phyloP scores from a whole-genome alignment of 2,329 filamentous ascomycete species.

The Huntiella omanensis region DNA sequence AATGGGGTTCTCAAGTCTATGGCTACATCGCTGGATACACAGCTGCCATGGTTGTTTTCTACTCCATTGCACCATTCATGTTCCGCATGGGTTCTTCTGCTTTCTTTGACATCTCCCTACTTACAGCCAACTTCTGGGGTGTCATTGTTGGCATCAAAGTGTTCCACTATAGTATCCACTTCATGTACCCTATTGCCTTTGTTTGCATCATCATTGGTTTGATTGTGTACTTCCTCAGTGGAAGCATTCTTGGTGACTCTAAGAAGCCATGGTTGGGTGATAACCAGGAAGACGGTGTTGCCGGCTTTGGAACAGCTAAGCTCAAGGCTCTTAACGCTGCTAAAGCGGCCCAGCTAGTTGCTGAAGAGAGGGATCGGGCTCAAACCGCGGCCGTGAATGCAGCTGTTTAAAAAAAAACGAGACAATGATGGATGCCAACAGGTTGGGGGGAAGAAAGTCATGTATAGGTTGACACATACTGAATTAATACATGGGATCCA shows the following conservation, averaged over 20 bases:
- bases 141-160: slow-evolving; percentile 80
- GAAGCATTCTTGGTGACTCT: slow-evolving; percentile 65
- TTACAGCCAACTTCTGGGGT: slow-evolving; percentile 95
- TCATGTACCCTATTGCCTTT: slow-evolving; percentile 89
- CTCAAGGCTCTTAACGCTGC: slow-evolving; percentile 47
- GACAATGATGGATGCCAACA: neutral
- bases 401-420: neutral
- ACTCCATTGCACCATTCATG: slow-evolving; percentile 68
- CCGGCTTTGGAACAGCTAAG: slow-evolving; percentile 72
- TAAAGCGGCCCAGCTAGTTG: slow-evolving; percentile 7
- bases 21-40: slow-evolving; percentile 88
- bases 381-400: neutral
- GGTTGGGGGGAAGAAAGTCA: no score
- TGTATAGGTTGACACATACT: no score
- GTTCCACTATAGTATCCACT: slow-evolving; percentile 65
- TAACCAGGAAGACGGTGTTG: slow-evolving; percentile 64
- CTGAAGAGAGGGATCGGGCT: neutral
- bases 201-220: slow-evolving; percentile 77
- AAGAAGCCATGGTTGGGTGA: slow-evolving; percentile 89
- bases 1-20: slow-evolving; percentile 48
- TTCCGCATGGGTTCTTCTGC: slow-evolving; percentile 80
- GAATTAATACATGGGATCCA: no score
- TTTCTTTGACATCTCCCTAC: slow-evolving; percentile 88
- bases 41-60: slow-evolving; percentile 65
- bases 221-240: slow-evolving; percentile 71